Percentiles rank a stretch among this genome's conserved stretches.
These are phyloP conservation scores for Auxenochlorella pyrenoidosa DNA, from an alignment of 139 green algal genomes.

Conservation along the genomic window DNA sequence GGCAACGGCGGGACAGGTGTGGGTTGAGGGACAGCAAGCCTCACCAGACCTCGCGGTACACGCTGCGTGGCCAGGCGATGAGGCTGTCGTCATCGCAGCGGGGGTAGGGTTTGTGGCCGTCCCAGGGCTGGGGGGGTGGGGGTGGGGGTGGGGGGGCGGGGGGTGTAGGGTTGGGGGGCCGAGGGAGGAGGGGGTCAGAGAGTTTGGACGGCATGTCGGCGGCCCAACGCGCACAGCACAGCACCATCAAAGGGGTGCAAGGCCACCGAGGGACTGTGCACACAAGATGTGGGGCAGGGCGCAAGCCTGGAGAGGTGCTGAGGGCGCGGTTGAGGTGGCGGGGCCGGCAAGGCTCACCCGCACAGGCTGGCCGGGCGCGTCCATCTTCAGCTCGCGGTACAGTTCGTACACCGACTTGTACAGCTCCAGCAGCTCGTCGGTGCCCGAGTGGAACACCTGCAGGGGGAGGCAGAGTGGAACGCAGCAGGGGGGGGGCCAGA, in stretches of 20 bases:
- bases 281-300: too few relatives aligned
- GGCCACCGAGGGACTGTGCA: too few relatives aligned
- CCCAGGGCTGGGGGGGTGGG: neutral
- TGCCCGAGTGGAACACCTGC: constrained; percentile 32
- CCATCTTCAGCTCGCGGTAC: neutral
- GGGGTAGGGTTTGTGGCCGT: neutral
- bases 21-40: neutral
- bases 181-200: too few relatives aligned
- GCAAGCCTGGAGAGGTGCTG: too few relatives aligned
- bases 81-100: constrained; percentile 36
- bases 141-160: neutral
- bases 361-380: neutral
- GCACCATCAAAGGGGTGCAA: too few relatives aligned
- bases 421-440: constrained; percentile 57
- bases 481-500: neutral
- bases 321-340: too few relatives aligned
- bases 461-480: neutral
- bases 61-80: constrained; percentile 15
- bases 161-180: too few relatives aligned
- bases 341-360: neutral
- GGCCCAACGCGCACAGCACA: too few relatives aligned
- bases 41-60: constrained; percentile 8
- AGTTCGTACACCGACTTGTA: constrained; percentile 42
- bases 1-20: too few relatives aligned
- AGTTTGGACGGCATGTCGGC: too few relatives aligned